Conservation (phyloP, 805 yeast species). For the Candida ovalis region DNA sequence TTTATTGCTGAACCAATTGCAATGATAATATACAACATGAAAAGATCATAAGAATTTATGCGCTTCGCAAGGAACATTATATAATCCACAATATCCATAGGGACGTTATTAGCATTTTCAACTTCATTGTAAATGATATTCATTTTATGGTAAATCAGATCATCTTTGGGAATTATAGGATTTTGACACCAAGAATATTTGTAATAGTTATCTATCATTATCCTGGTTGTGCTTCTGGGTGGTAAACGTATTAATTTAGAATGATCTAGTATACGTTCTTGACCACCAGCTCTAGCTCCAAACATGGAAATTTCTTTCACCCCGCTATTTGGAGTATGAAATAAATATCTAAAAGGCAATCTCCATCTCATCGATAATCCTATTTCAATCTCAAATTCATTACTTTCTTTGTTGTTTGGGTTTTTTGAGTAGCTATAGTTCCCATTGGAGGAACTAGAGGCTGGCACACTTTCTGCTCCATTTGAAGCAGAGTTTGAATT, state of each 20-base stretch:
- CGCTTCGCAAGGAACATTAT: neutral
- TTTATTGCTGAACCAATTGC: constrained; percentile 16
- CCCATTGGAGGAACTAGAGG: neutral
- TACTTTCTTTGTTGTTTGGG: neutral
- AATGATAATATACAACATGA: constrained; percentile 10
- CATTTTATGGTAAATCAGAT: constrained; percentile 1
- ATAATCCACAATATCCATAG: neutral
- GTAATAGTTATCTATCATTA: constrained; percentile 10
- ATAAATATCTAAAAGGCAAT: constrained; percentile 5
- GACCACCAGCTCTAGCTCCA: constrained; percentile 1
- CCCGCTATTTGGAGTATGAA: constrained; percentile 1
- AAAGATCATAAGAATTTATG: constrained; percentile 13
- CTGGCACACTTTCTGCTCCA: too few relatives aligned
- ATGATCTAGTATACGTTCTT: too few relatives aligned
- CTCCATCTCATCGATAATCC: constrained; percentile 4
- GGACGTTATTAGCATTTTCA: constrained; percentile 1
- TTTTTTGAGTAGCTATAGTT: neutral
- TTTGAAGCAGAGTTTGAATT: constrained; percentile 1
- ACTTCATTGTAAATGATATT: constrained; percentile 4
- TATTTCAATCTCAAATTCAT: constrained; percentile 1
- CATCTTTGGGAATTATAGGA: constrained; percentile 13
- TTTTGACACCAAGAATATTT: constrained; percentile 16
- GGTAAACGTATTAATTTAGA: constrained; percentile 4
- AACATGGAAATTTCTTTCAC: constrained; percentile 15
- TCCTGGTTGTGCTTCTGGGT: neutral